Conservation (phyloP, 2,329 filamentous ascomycete species). For the Phialophora expanda region DNA sequence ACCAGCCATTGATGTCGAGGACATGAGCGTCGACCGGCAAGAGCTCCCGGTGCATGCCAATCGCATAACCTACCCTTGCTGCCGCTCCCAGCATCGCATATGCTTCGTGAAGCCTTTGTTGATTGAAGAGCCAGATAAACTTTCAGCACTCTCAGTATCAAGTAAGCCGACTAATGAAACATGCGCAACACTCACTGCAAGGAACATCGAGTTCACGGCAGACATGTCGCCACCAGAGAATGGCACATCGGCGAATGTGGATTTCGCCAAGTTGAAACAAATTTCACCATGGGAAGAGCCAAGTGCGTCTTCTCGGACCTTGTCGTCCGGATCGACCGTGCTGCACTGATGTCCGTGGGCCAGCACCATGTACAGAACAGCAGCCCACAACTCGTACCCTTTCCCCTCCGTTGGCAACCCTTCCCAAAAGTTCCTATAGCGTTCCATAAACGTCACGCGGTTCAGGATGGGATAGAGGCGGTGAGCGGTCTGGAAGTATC, state of each 20-base stretch:
- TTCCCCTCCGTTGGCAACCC: slow-evolving; percentile 25
- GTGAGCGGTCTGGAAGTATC: slow-evolving; percentile 27
- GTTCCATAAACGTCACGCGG: slow-evolving; percentile 3
- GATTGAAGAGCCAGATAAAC: slow-evolving; percentile 27
- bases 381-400: slow-evolving; percentile 22
- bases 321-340: slow-evolving; percentile 20
- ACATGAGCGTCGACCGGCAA: slow-evolving; percentile 11
- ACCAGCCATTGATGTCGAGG: slow-evolving; percentile 16
- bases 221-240: slow-evolving; percentile 31
- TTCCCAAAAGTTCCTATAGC: slow-evolving; percentile 17
- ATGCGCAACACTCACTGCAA: neutral
- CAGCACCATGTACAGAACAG: slow-evolving; percentile 29
- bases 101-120: slow-evolving; percentile 28
- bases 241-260: slow-evolving; percentile 19
- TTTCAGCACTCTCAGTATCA: slow-evolving; percentile 17
- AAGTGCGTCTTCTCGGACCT: slow-evolving; percentile 14
- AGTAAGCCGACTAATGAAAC: neutral
- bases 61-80: slow-evolving; percentile 25
- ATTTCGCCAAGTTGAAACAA: slow-evolving; percentile 26
- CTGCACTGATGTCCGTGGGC: slow-evolving; percentile 29
- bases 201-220: slow-evolving; percentile 22
- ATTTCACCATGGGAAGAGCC: slow-evolving; percentile 12
- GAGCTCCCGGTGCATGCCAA: slow-evolving; percentile 25
- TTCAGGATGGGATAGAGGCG: slow-evolving; percentile 23
- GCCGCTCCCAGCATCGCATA: slow-evolving; percentile 25